These are phyloP conservation scores for Hypoxylon sp. DNA, from an alignment of 2,329 filamentous ascomycete genomes.

Conservation along the genomic window DNA sequence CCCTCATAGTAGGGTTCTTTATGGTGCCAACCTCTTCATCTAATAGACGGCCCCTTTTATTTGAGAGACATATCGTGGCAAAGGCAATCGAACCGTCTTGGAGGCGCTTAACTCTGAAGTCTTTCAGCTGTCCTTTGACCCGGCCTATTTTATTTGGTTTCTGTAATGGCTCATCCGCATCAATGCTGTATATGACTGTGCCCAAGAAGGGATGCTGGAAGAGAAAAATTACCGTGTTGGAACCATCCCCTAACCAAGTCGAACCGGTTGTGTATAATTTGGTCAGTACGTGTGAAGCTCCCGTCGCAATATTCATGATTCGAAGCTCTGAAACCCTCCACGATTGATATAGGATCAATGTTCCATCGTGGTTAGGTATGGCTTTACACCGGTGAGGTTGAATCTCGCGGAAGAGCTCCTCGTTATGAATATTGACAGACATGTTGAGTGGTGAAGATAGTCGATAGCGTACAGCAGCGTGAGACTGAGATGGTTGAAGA, in stretches of 20 bases:
- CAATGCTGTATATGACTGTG: background rate
- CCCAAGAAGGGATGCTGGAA: background rate
- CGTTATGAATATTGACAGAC: slow-evolving; percentile 51
- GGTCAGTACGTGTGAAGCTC: slow-evolving; percentile 49
- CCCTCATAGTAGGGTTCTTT: no score
- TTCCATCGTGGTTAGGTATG: slow-evolving; percentile 59
- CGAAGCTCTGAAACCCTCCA: slow-evolving; percentile 57
- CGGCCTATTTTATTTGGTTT: slow-evolving; percentile 40
- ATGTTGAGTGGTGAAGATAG: slow-evolving; percentile 19
- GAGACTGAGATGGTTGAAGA: background rate
- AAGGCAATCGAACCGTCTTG: slow-evolving; percentile 56
- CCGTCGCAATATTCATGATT: slow-evolving; percentile 55
- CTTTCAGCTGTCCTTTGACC: slow-evolving; percentile 54
- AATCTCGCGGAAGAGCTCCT: slow-evolving; percentile 53
- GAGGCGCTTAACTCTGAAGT: slow-evolving; percentile 56
- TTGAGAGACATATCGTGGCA: slow-evolving; percentile 55
- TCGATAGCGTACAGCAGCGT: background rate
- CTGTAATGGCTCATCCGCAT: background rate
- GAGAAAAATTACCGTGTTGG: slow-evolving; percentile 50
- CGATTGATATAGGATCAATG: slow-evolving; percentile 60
- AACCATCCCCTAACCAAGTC: slow-evolving; percentile 56
- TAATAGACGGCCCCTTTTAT: slow-evolving; percentile 46
- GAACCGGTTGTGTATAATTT: slow-evolving; percentile 54
- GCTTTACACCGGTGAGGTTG: slow-evolving; percentile 54
- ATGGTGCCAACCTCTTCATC: no score